A percentile compares a stretch with the other conserved stretches of the same genome.
Conservation (phyloP, 2,329 filamentous ascomycete species). For the Stachybotrys chlorohalonatus region DNA sequence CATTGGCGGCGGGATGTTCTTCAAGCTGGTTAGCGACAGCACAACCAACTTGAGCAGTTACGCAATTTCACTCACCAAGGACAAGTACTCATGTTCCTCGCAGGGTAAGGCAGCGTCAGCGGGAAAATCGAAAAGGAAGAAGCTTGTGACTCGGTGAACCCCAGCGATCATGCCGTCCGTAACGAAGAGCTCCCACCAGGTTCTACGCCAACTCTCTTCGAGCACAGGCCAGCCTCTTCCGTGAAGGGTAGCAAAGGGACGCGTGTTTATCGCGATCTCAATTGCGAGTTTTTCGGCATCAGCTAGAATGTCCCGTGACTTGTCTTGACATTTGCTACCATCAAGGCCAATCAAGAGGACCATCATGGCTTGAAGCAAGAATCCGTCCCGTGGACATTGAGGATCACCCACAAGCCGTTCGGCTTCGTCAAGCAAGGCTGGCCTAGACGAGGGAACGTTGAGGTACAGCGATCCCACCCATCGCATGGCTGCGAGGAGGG, state of each 20-base stretch:
- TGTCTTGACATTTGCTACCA: slow-evolving; percentile 61
- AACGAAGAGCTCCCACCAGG: slow-evolving; percentile 83
- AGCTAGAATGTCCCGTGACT: slow-evolving; percentile 57
- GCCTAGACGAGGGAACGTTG: slow-evolving; percentile 34
- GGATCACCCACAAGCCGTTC: slow-evolving; percentile 39
- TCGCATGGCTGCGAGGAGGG: slow-evolving; percentile 43
- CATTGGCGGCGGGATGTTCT: slow-evolving; percentile 50
- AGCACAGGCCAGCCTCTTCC: slow-evolving; percentile 57
- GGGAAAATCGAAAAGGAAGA: slow-evolving; percentile 57
- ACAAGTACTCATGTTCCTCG: slow-evolving; percentile 65
- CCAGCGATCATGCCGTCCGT: slow-evolving; percentile 78
- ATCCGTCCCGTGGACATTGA: slow-evolving; percentile 42
- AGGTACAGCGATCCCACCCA: slow-evolving; percentile 50
- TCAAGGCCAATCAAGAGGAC: slow-evolving; percentile 72
- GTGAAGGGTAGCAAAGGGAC: slow-evolving; percentile 54
- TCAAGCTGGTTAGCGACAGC: slow-evolving; percentile 1
- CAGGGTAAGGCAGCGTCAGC: slow-evolving; percentile 69
- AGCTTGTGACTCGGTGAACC: slow-evolving; percentile 63
- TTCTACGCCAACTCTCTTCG: slow-evolving; percentile 78
- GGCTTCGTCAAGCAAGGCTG: slow-evolving; percentile 49
- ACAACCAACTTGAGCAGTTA: not conserved
- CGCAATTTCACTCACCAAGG: slow-evolving; percentile 38
- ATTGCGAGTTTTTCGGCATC: slow-evolving; percentile 64
- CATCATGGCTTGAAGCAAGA: slow-evolving; percentile 67
- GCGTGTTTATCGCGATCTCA: slow-evolving; percentile 66